Evolutionary conservation across 2,329 filamentous ascomycete genomes (phyloP), one percentile per base, ranked within the genome.

Genomic region (Ascochyta clinopodiicola): DNA sequence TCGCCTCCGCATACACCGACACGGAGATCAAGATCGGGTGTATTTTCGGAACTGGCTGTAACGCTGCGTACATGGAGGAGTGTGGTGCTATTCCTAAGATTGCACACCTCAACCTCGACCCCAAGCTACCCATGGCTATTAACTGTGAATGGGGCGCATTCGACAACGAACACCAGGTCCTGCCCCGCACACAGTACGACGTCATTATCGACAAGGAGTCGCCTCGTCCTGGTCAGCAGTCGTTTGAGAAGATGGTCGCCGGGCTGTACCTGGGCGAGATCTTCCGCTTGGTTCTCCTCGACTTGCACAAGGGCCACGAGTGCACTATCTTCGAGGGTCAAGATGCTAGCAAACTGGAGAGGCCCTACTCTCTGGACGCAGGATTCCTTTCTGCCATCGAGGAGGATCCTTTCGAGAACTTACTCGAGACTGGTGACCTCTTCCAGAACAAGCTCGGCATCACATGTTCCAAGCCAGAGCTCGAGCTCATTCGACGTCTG

Each of bases 91-190:
- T 99, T 62, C 94, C 93, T 62, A 99, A 99, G 83, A 86, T 99
- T 50, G 91, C 90, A 10, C 87, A 97, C 79, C 85, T 96, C 82
- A 95, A 96, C 70, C 85, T 98, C 34, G 90, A 92, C 44, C 82
- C 91, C 0, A 88, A 95, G 59, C 87, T 87, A 57, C 92, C 89
- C 42, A 96, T 98, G 85, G 93, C 92, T 44, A 97, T 98, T 81
- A 98, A 98, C 82, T 97, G 94, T 81, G 94, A 98, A 78, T 98
- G 93, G 85, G 94, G 94, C 60, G 93, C 94, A 31, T 98, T 98
- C 72, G 94, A 98, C 78, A 97, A 96, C 75, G 92, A 96, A 77
- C 90, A 95, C 79, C 83, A 88, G 68, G 89, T 97, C 48, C 87
- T 98, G 21, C 94, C 94, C 17, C 86, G 89, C 51, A 97, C 92